Conservation (phyloP, 192 early-diverging fungal species). For the Spinellus fusiger region DNA sequence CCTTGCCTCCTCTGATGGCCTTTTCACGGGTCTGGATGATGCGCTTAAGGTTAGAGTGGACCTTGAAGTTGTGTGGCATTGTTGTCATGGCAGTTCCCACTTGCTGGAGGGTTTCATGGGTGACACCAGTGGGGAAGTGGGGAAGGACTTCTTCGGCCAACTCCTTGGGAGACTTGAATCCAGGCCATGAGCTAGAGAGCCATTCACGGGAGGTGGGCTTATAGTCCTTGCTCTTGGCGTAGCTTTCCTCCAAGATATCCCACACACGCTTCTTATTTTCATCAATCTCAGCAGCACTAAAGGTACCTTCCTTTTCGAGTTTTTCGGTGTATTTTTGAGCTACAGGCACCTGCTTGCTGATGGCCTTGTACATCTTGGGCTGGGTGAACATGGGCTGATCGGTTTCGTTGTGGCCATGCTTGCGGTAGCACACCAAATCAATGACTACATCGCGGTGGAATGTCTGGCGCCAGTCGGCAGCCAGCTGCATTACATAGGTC, state of each 20-base stretch:
- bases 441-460: constrained; percentile 97
- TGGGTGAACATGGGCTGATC: constrained; percentile 99
- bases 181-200: constrained; percentile 92
- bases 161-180: constrained; percentile 73
- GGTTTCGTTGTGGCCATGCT: constrained; percentile 98
- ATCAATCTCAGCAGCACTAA: constrained; percentile 77
- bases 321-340: constrained; percentile 81
- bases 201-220: constrained; percentile 87
- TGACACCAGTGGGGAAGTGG: constrained; percentile 67
- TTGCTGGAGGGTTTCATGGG: constrained; percentile 66
- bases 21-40: constrained; percentile 84
- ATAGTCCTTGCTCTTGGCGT: constrained; percentile 83
- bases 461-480: constrained; percentile 91
- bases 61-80: constrained; percentile 77
- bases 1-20: constrained; percentile 66
- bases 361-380: constrained; percentile 92
- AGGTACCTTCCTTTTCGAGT: constrained; percentile 77
- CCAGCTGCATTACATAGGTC: constrained; percentile 89
- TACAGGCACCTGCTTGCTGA: constrained; percentile 79
- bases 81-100: constrained; percentile 80
- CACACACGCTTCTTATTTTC: constrained; percentile 89
- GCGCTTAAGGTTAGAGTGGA: constrained; percentile 80
- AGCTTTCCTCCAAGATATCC: constrained; percentile 90
- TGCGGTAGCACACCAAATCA: constrained; percentile 96
- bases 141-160: constrained; percentile 67